Percentiles rank a stretch among this genome's conserved stretches.
Conservation (phyloP, 2,329 filamentous ascomycete species). For the Cercospora zeina region DNA sequence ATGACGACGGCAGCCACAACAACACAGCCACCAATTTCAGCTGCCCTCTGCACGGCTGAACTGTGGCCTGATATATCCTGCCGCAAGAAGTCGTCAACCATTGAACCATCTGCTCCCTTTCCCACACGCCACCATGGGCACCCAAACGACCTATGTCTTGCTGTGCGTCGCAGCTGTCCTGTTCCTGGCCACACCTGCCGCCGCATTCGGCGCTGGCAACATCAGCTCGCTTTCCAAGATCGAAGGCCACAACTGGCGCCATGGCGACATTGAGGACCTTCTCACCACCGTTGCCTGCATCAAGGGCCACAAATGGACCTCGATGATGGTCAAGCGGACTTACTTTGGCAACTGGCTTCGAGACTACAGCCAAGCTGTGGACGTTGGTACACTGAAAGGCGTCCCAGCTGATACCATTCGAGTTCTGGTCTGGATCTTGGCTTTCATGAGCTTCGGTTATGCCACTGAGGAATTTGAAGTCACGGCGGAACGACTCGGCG, state of each 20-base stretch:
- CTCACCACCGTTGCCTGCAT: conserved; percentile 49
- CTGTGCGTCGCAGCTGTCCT: conserved; percentile 34
- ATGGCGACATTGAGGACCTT: conserved; percentile 56
- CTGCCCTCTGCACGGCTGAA: conserved; percentile 10
- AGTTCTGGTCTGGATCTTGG: conserved; percentile 56
- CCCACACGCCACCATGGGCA: conserved; percentile 12
- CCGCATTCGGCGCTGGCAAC: conserved; percentile 53
- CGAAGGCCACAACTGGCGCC: conserved; percentile 54
- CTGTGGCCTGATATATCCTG: conserved; percentile 12
- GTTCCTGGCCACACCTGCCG: conserved; percentile 35
- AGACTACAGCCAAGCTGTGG: conserved; percentile 58
- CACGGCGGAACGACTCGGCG: conserved; percentile 54
- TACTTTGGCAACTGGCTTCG: conserved; percentile 50
- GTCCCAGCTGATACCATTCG: conserved; percentile 57
- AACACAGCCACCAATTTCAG: conserved; percentile 14
- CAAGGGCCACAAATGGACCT: conserved; percentile 52
- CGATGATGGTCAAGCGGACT: conserved; percentile 58
- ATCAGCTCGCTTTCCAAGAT: conserved; percentile 47
- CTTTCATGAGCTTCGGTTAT: conserved; percentile 59
- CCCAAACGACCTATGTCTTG: conserved; percentile 28
- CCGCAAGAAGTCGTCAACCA: neutral
- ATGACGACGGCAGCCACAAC: conserved; percentile 10
- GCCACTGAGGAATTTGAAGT: conserved; percentile 60
- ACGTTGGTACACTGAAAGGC: conserved; percentile 56
- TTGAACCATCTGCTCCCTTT: neutral